These are phyloP conservation scores for Graphilbum fragrans DNA, from an alignment of 2,329 filamentous ascomycete species.

Conservation along the genomic window DNA sequence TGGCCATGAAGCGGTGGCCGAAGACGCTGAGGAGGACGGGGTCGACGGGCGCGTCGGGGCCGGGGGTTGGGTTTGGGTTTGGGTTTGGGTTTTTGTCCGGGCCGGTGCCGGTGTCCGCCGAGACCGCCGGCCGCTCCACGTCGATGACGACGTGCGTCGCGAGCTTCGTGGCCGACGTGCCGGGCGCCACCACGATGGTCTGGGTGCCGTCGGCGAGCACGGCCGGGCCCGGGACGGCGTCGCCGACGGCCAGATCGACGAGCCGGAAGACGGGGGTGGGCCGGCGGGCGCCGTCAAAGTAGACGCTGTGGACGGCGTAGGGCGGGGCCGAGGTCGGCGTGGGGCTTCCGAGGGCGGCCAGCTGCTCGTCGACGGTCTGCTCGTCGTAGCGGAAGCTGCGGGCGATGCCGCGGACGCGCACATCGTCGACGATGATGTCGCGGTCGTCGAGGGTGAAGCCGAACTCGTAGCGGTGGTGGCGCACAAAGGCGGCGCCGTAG, in stretches of 20 bases:
- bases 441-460: slow-evolving; percentile 76
- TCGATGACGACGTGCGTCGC: slow-evolving; percentile 86
- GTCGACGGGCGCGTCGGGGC: slow-evolving; percentile 34
- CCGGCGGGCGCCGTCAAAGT: slow-evolving; percentile 69
- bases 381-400: slow-evolving; percentile 73
- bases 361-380: slow-evolving; percentile 73
- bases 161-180: slow-evolving; percentile 63
- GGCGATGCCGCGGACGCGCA: slow-evolving; percentile 76
- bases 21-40: slow-evolving; percentile 71
- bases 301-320: slow-evolving; percentile 59
- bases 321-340: slow-evolving; percentile 37
- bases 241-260: slow-evolving; percentile 58
- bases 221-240: slow-evolving; percentile 65
- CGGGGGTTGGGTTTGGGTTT: slow-evolving; percentile 24
- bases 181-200: slow-evolving; percentile 81
- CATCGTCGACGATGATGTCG: slow-evolving; percentile 83
- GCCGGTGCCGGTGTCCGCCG: slow-evolving; percentile 4
- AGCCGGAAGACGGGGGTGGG: slow-evolving; percentile 78
- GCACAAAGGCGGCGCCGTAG: slow-evolving; percentile 73
- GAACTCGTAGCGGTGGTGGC: slow-evolving; percentile 85
- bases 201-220: slow-evolving; percentile 82
- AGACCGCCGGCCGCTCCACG: slow-evolving; percentile 41
- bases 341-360: slow-evolving; percentile 54
- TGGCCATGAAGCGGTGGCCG: slow-evolving; percentile 73
- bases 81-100: too few relatives aligned